Base-by-base conservation (phyloP, 768 basidiomycete species). In the Sporobolomyces phaffii region DNA sequence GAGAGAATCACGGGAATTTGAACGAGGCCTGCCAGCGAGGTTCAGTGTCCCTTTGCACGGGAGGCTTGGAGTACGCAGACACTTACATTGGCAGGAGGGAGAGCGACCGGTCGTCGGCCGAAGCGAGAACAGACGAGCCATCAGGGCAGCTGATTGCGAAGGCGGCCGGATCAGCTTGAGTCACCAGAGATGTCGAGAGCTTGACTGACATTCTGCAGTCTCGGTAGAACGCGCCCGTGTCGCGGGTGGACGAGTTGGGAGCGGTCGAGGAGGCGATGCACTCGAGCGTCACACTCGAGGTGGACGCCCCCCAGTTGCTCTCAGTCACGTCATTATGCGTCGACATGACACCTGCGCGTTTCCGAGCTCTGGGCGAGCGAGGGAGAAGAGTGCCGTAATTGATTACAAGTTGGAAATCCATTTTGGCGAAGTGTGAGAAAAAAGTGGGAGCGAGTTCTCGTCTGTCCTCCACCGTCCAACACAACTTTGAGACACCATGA, bases 91-190 rank as follows among this genome's bases (percentile, higher is more conserved):
- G 65, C 48, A 84, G 83, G 28, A 84, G 72, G 45, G 86, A 84
- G 47, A 90, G 81, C 0, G 81, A 80, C 28, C 86, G 78, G 70
- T 89, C 84, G 76, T 94, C 90, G 70, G 85, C 86, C 41, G 87
- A 84, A 0, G 83, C 80, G 15, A 94, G 80, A 1, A 86, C 77
- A 18, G 80, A 81, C 4, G 86, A 84, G 0, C 89, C 90, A 72
- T 92, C 90, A 17, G 84, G 82, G 70, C 83, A 88, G 86, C 90
- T 92, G 61, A 8, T 2, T 26, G 36, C 60, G 51, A 65, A 47
- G 24, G 28, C 20, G 20, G 31, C 11, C 8, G 14, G 34, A 14
- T 20, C 0, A 5, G 3, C 4, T 10, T 24, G 44, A 17, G 44
- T 20, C 22, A 7, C 10, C 9, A 11, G 24, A 56, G 9, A 22